Percentiles rank a stretch among this genome's conserved stretches.
Conservation (phyloP, 202 grass and related monocot genomes). For the Dendrocalamus latiflorus region DNA sequence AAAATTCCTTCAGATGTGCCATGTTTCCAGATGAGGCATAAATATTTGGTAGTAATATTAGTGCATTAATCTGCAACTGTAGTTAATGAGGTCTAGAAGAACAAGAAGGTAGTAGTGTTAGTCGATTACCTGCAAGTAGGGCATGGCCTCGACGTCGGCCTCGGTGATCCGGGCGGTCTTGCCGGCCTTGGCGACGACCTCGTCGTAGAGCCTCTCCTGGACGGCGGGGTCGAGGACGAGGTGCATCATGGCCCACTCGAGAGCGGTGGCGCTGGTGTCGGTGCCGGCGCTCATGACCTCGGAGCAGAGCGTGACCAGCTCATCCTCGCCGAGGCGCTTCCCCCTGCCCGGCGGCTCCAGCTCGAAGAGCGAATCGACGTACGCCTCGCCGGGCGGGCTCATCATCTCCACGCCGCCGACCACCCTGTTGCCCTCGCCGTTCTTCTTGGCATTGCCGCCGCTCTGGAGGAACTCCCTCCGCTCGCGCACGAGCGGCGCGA, state of each 20-base stretch:
- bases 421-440: neutral
- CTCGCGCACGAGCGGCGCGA: conserved; percentile 61
- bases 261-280: conserved; percentile 77
- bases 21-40: neutral
- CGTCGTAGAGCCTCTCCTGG: conserved; percentile 63
- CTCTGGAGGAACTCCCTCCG: conserved; percentile 47
- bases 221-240: conserved; percentile 57
- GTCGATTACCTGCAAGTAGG: conserved; percentile 58
- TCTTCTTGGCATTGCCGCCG: conserved; percentile 13
- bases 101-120: neutral
- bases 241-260: conserved; percentile 94
- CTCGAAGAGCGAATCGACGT: conserved; percentile 83
- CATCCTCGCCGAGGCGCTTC: conserved; percentile 62
- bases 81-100: too few species aligned
- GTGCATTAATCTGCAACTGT: too few species aligned
- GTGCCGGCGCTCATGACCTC: conserved; percentile 97
- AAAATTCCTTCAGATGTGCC: neutral
- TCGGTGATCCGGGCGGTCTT: conserved; percentile 62
- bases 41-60: too few species aligned
- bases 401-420: conserved; percentile 57
- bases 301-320: conserved; percentile 92
- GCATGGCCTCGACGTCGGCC: conserved; percentile 74
- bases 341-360: conserved; percentile 66
- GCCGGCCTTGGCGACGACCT: conserved; percentile 53
- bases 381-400: conserved; percentile 70